Evolutionary conservation across 208 protist species (phyloP).

Genomic region (Acanthamoeba culbertsoni): DNA sequence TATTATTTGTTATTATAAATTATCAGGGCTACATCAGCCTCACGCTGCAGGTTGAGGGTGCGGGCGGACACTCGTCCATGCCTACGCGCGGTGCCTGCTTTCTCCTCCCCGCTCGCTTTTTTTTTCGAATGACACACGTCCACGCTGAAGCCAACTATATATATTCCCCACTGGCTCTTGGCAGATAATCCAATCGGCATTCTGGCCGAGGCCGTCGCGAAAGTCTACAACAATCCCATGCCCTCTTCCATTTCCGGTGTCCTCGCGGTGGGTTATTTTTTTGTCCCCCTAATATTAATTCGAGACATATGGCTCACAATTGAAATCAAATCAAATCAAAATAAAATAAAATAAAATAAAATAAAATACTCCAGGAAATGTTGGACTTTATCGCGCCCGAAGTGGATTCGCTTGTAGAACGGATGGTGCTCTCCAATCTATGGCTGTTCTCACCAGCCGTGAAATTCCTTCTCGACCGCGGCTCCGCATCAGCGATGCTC

Average conservation of each 20-base stretch:
- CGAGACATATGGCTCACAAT: not conserved
- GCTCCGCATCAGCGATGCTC: not conserved
- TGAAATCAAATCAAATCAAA: not conserved
- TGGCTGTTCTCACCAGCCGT: not conserved
- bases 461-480: not conserved
- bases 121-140: too few relatives aligned
- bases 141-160: too few relatives aligned
- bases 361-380: slow-evolving; percentile 12
- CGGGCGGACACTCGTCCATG: slow-evolving; percentile 58
- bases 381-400: not conserved
- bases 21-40: slow-evolving; percentile 36
- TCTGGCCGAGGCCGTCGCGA: slow-evolving; percentile 23
- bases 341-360: too few relatives aligned
- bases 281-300: not conserved
- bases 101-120: too few relatives aligned
- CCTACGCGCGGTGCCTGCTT: too few relatives aligned
- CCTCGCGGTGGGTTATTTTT: not conserved
- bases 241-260: not conserved
- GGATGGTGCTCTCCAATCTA: not conserved
- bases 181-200: slow-evolving; percentile 47
- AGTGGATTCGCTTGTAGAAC: not conserved
- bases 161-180: too few relatives aligned
- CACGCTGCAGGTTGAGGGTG: not conserved
- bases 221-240: not conserved
- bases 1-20: too few relatives aligned